phyloP scores from a whole-genome alignment of 306 rosid species.

The Cicer yamashitae region DNA sequence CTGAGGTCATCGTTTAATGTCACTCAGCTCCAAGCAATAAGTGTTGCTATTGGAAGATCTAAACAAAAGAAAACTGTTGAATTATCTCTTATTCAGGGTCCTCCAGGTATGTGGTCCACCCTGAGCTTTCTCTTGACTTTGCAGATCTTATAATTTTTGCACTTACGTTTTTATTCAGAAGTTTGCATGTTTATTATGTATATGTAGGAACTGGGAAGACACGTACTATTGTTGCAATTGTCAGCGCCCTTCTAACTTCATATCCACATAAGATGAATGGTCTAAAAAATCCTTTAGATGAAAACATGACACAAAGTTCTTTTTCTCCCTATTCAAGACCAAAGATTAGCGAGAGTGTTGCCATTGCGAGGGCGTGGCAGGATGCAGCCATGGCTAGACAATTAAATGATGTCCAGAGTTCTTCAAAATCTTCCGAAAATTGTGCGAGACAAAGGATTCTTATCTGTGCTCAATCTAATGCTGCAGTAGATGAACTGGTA shows the following conservation, averaged over 20 bases:
- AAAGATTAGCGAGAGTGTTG: slow-evolving; percentile 65
- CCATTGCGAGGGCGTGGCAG: slow-evolving; percentile 96
- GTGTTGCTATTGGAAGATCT: slow-evolving; percentile 62
- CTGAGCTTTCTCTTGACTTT: slow-evolving; percentile 19
- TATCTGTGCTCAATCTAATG: slow-evolving; percentile 98
- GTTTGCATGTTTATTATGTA: slow-evolving; percentile 46
- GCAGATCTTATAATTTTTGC: slow-evolving; percentile 36
- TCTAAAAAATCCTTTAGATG: slow-evolving; percentile 43
- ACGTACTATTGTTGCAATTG: slow-evolving; percentile 88
- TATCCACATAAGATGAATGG: slow-evolving; percentile 52
- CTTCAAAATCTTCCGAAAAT: slow-evolving; percentile 57
- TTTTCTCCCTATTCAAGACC: slow-evolving; percentile 51
- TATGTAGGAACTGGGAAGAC: slow-evolving; percentile 96
- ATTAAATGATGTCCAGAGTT: slow-evolving; percentile 59
- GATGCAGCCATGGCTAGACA: slow-evolving; percentile 95
- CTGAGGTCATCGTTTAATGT: slow-evolving; percentile 80
- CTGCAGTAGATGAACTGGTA: slow-evolving; percentile 97
- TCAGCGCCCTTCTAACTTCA: slow-evolving; percentile 82
- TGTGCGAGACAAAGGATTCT: slow-evolving; percentile 75
- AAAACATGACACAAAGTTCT: slow-evolving; percentile 52
- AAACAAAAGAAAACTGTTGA: slow-evolving; percentile 60
- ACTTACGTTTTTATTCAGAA: slow-evolving; percentile 14
- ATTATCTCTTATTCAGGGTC: slow-evolving; percentile 96
- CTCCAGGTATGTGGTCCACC: slow-evolving; percentile 77
- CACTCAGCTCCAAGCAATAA: slow-evolving; percentile 86